Percentiles rank a stretch among this genome's conserved stretches.
phyloP scores from a whole-genome alignment of 1,284 basidiomycete species.

The Sporisorium exsertum region DNA sequence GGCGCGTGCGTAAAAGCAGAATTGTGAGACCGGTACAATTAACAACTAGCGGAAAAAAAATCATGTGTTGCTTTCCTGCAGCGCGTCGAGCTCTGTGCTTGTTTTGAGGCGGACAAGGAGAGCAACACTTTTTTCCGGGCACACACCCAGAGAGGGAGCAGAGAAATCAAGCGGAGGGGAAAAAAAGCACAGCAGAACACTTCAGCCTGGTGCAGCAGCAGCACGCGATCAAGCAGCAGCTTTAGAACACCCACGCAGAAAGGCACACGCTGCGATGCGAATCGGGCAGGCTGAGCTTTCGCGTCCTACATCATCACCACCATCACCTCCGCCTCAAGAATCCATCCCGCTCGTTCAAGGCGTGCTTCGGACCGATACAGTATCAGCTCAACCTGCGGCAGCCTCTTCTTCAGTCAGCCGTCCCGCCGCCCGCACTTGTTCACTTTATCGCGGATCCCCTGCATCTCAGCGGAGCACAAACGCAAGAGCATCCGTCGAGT shows the following conservation, averaged over 20 bases:
- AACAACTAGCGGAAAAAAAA: background rate
- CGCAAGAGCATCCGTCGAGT: background rate
- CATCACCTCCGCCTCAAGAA: conserved; percentile 22
- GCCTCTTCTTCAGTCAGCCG: background rate
- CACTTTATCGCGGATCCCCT: background rate
- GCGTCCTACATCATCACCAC: conserved; percentile 5
- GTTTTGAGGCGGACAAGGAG: conserved; percentile 18
- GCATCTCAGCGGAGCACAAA: background rate
- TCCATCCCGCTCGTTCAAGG: background rate
- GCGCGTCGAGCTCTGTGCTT: conserved; percentile 19
- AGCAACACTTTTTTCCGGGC: conserved; percentile 2
- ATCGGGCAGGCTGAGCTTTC: background rate
- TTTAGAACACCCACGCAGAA: background rate
- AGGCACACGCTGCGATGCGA: background rate
- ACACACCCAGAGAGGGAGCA: background rate
- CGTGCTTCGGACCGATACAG: background rate
- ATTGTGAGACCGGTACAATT: background rate
- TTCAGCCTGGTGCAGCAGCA: background rate
- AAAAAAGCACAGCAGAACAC: conserved; percentile 12
- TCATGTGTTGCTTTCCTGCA: conserved; percentile 7
- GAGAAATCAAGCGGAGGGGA: background rate
- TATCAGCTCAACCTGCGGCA: background rate
- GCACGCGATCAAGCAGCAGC: conserved; percentile 18
- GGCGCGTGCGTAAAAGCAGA: background rate
- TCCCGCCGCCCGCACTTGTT: conserved; percentile 4